A percentile compares a stretch with the other conserved stretches of the same genome.
These are phyloP conservation scores for Trypanosoma platydactyli DNA, from an alignment of 208 protist genomes.

Conservation along the genomic window DNA sequence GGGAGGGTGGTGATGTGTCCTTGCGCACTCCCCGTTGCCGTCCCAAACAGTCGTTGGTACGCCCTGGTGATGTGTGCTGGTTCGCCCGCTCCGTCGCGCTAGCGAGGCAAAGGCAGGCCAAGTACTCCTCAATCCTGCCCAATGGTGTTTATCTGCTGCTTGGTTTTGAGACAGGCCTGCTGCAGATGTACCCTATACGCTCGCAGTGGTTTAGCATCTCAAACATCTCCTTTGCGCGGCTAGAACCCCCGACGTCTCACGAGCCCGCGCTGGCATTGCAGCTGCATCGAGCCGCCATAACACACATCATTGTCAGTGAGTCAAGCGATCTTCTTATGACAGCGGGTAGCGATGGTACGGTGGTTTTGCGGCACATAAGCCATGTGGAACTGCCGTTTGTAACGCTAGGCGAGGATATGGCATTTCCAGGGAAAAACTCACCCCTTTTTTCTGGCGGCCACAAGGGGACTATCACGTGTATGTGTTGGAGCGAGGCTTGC, in stretches of 20 bases:
- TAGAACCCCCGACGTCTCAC: slow-evolving; percentile 57
- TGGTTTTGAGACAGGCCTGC: slow-evolving; percentile 72
- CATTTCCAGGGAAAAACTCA: background rate
- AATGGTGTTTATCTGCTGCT: slow-evolving; percentile 52
- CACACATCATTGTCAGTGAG: slow-evolving; percentile 50
- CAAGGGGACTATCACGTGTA: slow-evolving; percentile 66
- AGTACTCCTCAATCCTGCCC: slow-evolving; percentile 21
- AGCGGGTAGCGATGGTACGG: slow-evolving; percentile 68
- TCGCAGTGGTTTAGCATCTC: slow-evolving; percentile 64
- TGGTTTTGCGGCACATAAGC: slow-evolving; percentile 58
- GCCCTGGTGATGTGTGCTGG: slow-evolving; percentile 33
- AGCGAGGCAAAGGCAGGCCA: slow-evolving; percentile 26
- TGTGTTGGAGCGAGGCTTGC: slow-evolving; percentile 44
- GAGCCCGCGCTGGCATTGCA: slow-evolving; percentile 42
- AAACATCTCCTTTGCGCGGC: slow-evolving; percentile 49
- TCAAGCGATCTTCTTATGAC: slow-evolving; percentile 59
- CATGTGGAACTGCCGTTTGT: slow-evolving; percentile 60
- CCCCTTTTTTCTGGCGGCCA: slow-evolving; percentile 33
- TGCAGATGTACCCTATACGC: slow-evolving; percentile 70
- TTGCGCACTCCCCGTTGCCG: background rate
- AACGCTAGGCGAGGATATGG: slow-evolving; percentile 44
- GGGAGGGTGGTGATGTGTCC: background rate
- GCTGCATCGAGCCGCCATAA: slow-evolving; percentile 57
- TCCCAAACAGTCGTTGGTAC: too few relatives aligned
- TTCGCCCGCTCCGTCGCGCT: slow-evolving; percentile 69